phyloP scores from a whole-genome alignment of 2,329 filamentous ascomycete genomes.

The Fusarium oxysporum region DNA sequence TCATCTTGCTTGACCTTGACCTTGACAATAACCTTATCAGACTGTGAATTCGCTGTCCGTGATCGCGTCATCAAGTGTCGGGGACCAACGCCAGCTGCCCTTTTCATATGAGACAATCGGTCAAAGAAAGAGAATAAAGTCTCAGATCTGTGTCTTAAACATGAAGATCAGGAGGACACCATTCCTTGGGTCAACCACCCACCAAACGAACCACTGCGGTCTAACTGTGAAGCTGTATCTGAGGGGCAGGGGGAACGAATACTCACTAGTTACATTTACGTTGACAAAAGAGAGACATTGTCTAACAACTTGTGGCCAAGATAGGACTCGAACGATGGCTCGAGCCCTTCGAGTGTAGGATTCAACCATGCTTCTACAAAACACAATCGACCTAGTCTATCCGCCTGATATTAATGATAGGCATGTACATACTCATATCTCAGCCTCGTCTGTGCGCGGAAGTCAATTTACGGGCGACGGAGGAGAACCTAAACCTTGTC shows the following conservation, averaged over 20 bases:
- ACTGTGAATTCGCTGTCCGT: conserved; percentile 9
- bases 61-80: conserved; percentile 28
- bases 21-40: conserved; percentile 1
- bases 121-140: conserved; percentile 3
- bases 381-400: background rate
- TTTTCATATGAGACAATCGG: conserved; percentile 24
- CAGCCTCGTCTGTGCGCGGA: conserved; percentile 37
- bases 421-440: background rate
- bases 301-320: background rate
- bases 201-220: background rate
- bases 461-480: conserved; percentile 36
- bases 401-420: conserved; percentile 3
- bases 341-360: background rate
- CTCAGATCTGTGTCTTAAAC: conserved; percentile 35
- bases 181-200: background rate
- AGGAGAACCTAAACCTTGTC: conserved; percentile 5
- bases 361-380: background rate
- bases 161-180: conserved; percentile 2
- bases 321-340: background rate
- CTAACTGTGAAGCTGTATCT: background rate
- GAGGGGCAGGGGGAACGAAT: background rate
- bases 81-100: conserved; percentile 1
- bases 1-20: background rate
- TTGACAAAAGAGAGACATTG: background rate
- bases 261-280: background rate